phyloP scores from a whole-genome alignment of 2,329 filamentous ascomycete species.

The Talaromyces sp. region DNA sequence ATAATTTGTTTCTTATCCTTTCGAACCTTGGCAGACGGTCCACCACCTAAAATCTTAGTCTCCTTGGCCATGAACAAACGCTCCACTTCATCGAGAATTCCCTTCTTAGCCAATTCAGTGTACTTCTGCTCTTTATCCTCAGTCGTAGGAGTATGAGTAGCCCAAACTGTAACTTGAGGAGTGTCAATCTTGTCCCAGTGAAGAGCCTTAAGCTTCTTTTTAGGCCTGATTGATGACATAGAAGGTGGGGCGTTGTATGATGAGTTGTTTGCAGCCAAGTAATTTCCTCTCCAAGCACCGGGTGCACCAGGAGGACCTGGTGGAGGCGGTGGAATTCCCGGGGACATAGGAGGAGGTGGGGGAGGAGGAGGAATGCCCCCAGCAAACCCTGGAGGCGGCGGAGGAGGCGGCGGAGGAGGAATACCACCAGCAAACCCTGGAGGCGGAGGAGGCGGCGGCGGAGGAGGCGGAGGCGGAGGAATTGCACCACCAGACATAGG shows the following conservation, averaged over 20 bases:
- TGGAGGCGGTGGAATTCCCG: constrained; percentile 36
- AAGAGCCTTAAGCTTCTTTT: constrained; percentile 99
- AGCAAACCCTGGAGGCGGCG: constrained; percentile 27
- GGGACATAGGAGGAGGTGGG: constrained; percentile 46
- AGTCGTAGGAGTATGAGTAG: constrained; percentile 75
- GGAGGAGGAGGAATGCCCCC: constrained; percentile 40
- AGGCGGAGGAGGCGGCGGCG: constrained; percentile 34
- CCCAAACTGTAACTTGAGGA: constrained; percentile 89
- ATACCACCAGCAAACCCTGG: constrained; percentile 24
- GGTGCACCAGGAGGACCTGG: constrained; percentile 63
- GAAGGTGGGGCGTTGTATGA: constrained; percentile 57
- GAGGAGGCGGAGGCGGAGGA: constrained; percentile 17
- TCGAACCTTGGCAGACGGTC: constrained; percentile 64
- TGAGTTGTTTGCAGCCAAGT: constrained; percentile 61
- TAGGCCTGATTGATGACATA: constrained; percentile 78
- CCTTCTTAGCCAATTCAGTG: constrained; percentile 84
- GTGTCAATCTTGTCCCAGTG: constrained; percentile 99
- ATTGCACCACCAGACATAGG: constrained; percentile 4
- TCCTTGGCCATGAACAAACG: constrained; percentile 97
- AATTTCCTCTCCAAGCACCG: constrained; percentile 62
- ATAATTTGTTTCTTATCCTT: constrained; percentile 98
- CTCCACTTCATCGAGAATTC: constrained; percentile 95
- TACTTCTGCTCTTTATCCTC: constrained; percentile 95
- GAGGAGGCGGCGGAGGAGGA: constrained; percentile 21
- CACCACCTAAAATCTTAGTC: constrained; percentile 74